Conservation (phyloP, 2,329 filamentous ascomycete genomes). For the Aspergillus ruber region DNA sequence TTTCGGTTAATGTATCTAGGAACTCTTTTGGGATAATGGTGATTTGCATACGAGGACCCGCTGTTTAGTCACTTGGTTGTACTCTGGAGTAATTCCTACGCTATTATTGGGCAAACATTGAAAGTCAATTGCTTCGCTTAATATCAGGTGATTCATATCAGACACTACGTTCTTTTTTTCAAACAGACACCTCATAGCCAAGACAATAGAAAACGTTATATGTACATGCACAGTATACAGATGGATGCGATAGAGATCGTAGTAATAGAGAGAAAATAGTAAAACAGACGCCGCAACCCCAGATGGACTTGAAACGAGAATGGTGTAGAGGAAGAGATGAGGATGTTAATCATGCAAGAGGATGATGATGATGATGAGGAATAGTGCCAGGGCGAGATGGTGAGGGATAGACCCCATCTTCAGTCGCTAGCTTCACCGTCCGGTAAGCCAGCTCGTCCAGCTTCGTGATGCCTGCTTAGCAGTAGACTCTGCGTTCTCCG, state of each 20-base stretch:
- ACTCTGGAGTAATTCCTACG: background rate
- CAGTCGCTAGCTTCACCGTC: slow-evolving; percentile 20
- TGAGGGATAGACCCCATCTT: background rate
- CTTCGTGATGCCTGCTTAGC: slow-evolving; percentile 31
- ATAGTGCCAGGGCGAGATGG: background rate
- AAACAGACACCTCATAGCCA: background rate
- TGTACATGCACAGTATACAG: slow-evolving; percentile 30
- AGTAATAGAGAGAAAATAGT: background rate
- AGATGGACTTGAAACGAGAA: slow-evolving; percentile 15
- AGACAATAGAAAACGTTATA: slow-evolving; percentile 1
- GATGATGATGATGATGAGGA: background rate
- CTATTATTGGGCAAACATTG: background rate
- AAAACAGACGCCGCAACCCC: slow-evolving; percentile 27
- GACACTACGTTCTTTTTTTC: background rate
- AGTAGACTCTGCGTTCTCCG: slow-evolving; percentile 29
- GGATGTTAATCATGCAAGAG: slow-evolving; percentile 7
- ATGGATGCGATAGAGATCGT: background rate
- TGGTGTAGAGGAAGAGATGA: slow-evolving; percentile 4
- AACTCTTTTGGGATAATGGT: too few relatives aligned
- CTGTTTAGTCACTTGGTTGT: too few relatives aligned
- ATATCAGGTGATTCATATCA: background rate
- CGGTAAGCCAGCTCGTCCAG: slow-evolving; percentile 36
- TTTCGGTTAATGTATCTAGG: too few relatives aligned
- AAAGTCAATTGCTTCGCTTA: background rate
- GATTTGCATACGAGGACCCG: too few relatives aligned